A percentile compares a stretch with the other conserved stretches of the same genome.
phyloP scores from a whole-genome alignment of 352 stramenopile genomes.

The Blastocystis sp. region DNA sequence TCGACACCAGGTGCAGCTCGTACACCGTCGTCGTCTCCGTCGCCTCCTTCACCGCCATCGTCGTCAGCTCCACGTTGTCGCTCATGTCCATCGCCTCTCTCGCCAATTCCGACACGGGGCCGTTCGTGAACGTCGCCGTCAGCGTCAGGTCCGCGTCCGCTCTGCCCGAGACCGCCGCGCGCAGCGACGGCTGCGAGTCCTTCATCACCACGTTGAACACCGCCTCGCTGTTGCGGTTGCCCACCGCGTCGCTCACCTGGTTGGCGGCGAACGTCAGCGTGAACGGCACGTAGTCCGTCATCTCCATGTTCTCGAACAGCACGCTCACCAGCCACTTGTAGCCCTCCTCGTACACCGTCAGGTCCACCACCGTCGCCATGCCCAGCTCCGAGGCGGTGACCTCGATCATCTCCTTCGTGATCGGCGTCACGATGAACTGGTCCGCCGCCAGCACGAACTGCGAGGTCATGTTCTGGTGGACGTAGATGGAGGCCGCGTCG shows the following conservation, averaged over 20 bases:
- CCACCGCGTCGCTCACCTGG: conserved; percentile 3
- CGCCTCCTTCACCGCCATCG: background rate
- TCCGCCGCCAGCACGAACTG: background rate
- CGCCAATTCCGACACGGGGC: background rate
- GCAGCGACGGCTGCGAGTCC: conserved; percentile 5
- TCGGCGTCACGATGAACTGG: background rate
- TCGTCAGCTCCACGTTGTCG: background rate
- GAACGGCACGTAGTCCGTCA: conserved; percentile 6
- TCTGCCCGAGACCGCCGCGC: background rate
- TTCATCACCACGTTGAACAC: conserved; percentile 7
- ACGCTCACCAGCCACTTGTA: conserved; percentile 8
- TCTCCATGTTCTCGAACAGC: background rate
- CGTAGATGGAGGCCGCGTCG: background rate
- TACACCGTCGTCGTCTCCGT: background rate
- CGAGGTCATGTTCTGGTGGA: conserved; percentile 31
- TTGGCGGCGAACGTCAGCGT: background rate
- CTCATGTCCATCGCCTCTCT: background rate
- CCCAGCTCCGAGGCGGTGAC: background rate
- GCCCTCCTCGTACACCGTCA: background rate
- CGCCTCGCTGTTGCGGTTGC: conserved; percentile 29
- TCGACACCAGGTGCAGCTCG: background rate
- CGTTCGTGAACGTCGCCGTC: conserved; percentile 13
- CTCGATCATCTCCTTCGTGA: background rate
- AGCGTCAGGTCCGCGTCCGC: background rate
- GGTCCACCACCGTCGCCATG: background rate